phyloP scores from a whole-genome alignment of 768 basidiomycete genomes.

The Termitomyces sp. region DNA sequence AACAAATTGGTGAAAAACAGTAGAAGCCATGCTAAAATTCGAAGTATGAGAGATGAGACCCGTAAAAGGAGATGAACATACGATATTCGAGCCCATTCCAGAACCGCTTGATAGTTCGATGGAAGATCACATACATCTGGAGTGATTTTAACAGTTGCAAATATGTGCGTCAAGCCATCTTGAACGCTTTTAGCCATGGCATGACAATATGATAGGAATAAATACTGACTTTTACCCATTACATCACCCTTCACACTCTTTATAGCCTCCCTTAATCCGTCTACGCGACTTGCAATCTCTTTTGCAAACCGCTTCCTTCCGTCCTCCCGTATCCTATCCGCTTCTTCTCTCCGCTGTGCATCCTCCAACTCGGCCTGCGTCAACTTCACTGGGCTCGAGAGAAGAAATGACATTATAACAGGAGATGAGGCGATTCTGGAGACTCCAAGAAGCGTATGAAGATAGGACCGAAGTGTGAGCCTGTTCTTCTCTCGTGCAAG shows the following conservation, averaged over 20 bases:
- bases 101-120: constrained; percentile 76
- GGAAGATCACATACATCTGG: constrained; percentile 75
- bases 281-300: constrained; percentile 85
- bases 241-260: constrained; percentile 90
- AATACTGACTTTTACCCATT: constrained; percentile 65
- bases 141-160: constrained; percentile 80
- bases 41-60: neutral
- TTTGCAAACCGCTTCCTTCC: constrained; percentile 78
- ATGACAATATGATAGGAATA: neutral
- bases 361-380: constrained; percentile 75
- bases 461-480: constrained; percentile 87
- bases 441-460: constrained; percentile 72
- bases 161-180: constrained; percentile 90
- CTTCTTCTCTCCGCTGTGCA: constrained; percentile 75
- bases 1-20: constrained; percentile 92
- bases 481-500: constrained; percentile 92
- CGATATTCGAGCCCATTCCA: constrained; percentile 98
- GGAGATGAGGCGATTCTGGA: constrained; percentile 78
- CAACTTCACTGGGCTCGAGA: constrained; percentile 67
- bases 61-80: constrained; percentile 32
- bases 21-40: constrained; percentile 75
- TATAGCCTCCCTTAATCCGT: constrained; percentile 76
- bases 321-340: constrained; percentile 82
- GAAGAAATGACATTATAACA: constrained; percentile 80
- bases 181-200: neutral